phyloP scores from a whole-genome alignment of 2,329 filamentous ascomycete genomes.

The Aspergillus tamarii region DNA sequence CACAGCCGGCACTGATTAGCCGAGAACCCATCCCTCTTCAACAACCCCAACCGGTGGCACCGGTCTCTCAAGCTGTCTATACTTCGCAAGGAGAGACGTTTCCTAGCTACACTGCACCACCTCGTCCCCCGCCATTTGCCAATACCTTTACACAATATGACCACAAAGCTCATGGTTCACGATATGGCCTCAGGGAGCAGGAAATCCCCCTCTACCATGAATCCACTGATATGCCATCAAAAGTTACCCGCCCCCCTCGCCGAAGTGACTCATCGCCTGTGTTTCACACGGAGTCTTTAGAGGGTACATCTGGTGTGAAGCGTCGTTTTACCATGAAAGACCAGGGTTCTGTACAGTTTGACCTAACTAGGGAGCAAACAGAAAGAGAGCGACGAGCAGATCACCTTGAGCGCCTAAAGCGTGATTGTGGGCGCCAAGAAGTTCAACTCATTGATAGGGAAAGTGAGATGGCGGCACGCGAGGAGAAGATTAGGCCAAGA shows the following conservation, averaged over 20 bases:
- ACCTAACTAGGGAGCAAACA: constrained; percentile 60
- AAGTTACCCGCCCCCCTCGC: constrained; percentile 25
- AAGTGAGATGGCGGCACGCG: constrained; percentile 25
- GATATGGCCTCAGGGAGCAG: constrained; percentile 18
- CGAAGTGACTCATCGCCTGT: constrained; percentile 54
- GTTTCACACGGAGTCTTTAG: constrained; percentile 36
- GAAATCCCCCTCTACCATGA: constrained; percentile 14
- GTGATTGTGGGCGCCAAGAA: constrained; percentile 24
- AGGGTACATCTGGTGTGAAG: constrained; percentile 27
- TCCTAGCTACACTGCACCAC: constrained; percentile 46
- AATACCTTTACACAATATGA: constrained; percentile 22
- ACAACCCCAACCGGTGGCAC: constrained; percentile 78
- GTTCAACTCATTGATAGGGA: constrained; percentile 34
- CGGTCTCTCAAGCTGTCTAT: constrained; percentile 71
- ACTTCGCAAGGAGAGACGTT: constrained; percentile 47
- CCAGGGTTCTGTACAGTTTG: constrained; percentile 58
- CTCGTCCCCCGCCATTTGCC: constrained; percentile 33
- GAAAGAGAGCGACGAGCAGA: constrained; percentile 49
- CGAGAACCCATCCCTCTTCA: constrained; percentile 72
- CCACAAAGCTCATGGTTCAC: constrained; percentile 16
- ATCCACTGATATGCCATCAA: constrained; percentile 10
- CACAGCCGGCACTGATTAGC: constrained; percentile 42
- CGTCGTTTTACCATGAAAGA: constrained; percentile 41
- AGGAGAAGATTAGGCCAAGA: constrained; percentile 21
- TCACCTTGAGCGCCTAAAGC: constrained; percentile 28